Conservation (phyloP, 768 basidiomycete species). For the Naematelia encephala region DNA sequence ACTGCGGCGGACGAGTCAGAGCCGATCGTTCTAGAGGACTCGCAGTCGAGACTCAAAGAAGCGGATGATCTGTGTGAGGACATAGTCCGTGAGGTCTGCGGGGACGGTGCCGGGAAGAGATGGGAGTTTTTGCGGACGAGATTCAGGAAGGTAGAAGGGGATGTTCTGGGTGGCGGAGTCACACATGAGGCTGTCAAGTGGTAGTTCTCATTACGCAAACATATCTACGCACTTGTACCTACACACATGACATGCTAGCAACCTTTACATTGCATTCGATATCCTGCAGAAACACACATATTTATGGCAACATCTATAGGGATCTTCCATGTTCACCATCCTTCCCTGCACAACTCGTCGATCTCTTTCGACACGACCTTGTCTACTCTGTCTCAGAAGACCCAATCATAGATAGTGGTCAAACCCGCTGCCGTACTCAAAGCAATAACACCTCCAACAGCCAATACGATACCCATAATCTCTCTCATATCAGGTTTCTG, state of each 20-base stretch:
- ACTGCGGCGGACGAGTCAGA: background rate
- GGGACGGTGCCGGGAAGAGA: slow-evolving; percentile 54
- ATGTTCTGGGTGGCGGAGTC: slow-evolving; percentile 55
- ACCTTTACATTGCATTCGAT: too few relatives aligned
- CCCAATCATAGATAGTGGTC: slow-evolving; percentile 46
- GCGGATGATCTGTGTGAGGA: slow-evolving; percentile 53
- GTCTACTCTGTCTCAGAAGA: slow-evolving; percentile 27
- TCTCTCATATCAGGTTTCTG: slow-evolving; percentile 33
- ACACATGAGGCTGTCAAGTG: slow-evolving; percentile 43
- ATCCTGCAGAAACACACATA: too few relatives aligned
- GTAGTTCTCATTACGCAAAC: slow-evolving; percentile 17
- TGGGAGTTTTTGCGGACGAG: slow-evolving; percentile 66
- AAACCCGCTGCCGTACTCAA: slow-evolving; percentile 38
- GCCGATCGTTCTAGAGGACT: background rate
- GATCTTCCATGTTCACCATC: too few relatives aligned
- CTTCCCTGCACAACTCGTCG: too few relatives aligned
- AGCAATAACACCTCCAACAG: slow-evolving; percentile 23
- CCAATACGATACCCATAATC: slow-evolving; percentile 25
- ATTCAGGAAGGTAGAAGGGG: slow-evolving; percentile 81
- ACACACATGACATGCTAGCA: background rate
- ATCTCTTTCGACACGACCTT: too few relatives aligned
- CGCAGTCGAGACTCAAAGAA: slow-evolving; percentile 2
- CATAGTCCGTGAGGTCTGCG: slow-evolving; percentile 57
- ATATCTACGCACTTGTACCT: background rate
- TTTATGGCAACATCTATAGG: too few relatives aligned